Evolutionary conservation across 371 early-diverging fungal species (phyloP).

Genomic region (Mucor indicus): DNA sequence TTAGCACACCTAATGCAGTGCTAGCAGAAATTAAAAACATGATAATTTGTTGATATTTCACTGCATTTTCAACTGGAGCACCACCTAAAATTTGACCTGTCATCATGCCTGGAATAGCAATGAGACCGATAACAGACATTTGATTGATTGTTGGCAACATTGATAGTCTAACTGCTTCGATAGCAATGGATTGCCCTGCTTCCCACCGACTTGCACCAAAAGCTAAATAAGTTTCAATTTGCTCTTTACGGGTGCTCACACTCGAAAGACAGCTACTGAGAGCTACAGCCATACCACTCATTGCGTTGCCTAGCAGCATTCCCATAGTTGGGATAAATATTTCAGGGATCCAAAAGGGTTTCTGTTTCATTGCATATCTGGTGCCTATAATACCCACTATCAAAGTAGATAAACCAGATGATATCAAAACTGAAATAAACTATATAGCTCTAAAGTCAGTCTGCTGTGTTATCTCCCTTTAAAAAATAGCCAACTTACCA

Average conservation of each 20-base stretch:
- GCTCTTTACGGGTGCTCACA: conserved; percentile 55
- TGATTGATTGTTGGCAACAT: conserved; percentile 79
- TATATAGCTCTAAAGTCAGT: conserved; percentile 1
- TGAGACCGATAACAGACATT: conserved; percentile 82
- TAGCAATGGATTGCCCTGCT: conserved; percentile 64
- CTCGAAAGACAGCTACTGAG: conserved; percentile 50
- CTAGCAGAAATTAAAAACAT: conserved; percentile 74
- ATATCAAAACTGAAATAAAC: conserved; percentile 45
- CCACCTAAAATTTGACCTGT: conserved; percentile 87
- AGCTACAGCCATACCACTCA: conserved; percentile 78
- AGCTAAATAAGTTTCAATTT: conserved; percentile 68
- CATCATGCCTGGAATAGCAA: conserved; percentile 87
- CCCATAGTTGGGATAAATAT: conserved; percentile 83
- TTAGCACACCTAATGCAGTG: conserved; percentile 61
- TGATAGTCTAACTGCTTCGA: conserved; percentile 71
- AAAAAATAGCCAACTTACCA: conserved; percentile 28
- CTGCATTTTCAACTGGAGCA: conserved; percentile 72
- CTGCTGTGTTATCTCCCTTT: not conserved
- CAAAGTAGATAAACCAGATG: conserved; percentile 41
- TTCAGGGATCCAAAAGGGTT: conserved; percentile 68
- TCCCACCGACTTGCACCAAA: conserved; percentile 86
- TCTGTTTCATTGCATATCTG: conserved; percentile 65
- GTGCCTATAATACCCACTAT: conserved; percentile 57
- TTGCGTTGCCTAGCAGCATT: conserved; percentile 79
- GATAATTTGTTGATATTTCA: conserved; percentile 73